Evolutionary conservation across 1,139 yeast species (phyloP), one percentile per base, ranked within the genome.

Genomic region (Lodderomyces theae): DNA sequence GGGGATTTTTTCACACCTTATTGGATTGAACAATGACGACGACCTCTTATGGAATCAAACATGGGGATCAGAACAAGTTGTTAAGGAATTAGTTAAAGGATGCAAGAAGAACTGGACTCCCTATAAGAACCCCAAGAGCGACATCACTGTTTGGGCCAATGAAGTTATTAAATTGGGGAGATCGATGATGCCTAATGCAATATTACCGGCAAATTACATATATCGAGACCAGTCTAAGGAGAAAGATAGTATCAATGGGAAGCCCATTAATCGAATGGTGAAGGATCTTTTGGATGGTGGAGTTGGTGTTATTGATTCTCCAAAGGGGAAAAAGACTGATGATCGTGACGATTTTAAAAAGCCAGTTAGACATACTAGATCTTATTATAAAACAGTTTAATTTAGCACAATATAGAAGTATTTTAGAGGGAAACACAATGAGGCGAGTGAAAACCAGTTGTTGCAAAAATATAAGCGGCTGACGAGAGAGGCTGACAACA

Each of bases 1-100:
- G 0, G 96, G 95, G 9, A 79, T 85, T 0, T 85, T 85, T 56
- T 79, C 95, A 6, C 95, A 86, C 57, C 61, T 86, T 44, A 79
- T 83, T 29, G 95, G 94, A 1, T 58, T 83, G 40, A 61, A 62
- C 25, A 61, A 59, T 43, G 68, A 64, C 28, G 71, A 67, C 34
- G 74, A 72, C 32, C 65, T 71, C 37, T 63, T 70, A 28, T 84
- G 89, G 90, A 75, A 79, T 42, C 63, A 66, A 9, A 74, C 77
- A 22, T 80, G 86, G 86, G 86, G 85, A 1, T 66, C 78, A 5
- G 74, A 72, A 36, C 78, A 72, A 32, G 82, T 81, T 2, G 80
- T 83, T 54, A 80, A 79, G 51, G 89, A 83, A 54, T 69, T 85
- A 38, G 71, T 72, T 7, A 76, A 79, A 52, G 94, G 92, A 3